Evolutionary conservation across 352 stramenopile genomes (phyloP), one percentile per base, ranked within the genome.

Genomic region (Hyaloperonospora arabidopsidis): DNA sequence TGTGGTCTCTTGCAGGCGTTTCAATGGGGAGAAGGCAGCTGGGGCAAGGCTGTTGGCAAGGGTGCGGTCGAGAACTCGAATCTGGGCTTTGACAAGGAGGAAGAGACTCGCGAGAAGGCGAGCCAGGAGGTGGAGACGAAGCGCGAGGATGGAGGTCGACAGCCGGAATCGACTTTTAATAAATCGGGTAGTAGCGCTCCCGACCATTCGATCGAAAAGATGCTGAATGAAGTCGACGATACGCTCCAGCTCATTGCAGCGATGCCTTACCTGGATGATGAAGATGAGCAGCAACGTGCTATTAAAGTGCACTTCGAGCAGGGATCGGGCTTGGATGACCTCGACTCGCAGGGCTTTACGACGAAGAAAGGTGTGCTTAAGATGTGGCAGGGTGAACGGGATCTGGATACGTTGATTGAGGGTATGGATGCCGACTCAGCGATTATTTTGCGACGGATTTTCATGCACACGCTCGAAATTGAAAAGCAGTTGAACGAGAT

Each of bases 311-410:
- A 86, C 59, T 89, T 86, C 57, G 64, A 79, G 49, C 55, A 84
- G 48, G 69, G 76, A n/a, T 39, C 68, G 15, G 79, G 79, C 12
- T 63, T 89, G n/a, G 61, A 79, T 29, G 79, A 89, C 47, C 66
- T 89, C 45, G 79, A 87, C 35, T 55, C 49, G 18, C 66, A 67
- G 19, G 76, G 76, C 25, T 86, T 73, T 54, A 79, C 51, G 3
- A 70, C 86, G 49, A 81, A 83, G 40, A 61, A 63, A n/a, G 62
- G 67, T 7, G 72, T 70, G n/a, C 39, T 76, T 25, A 32, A 53
- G 45, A 89, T 89, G 48, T 89, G 79, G 79, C 49, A 82, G 49
- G 79, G 79, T 54, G 79, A 89, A 50, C 75, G 79, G 25, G 74
- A 89, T 50, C 35, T 85, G 48, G 70, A 74, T 32, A 58, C 62